Percentiles rank a stretch among this genome's conserved stretches.
phyloP scores from a whole-genome alignment of 2,329 filamentous ascomycete species.

The Sporothrix globosa region DNA sequence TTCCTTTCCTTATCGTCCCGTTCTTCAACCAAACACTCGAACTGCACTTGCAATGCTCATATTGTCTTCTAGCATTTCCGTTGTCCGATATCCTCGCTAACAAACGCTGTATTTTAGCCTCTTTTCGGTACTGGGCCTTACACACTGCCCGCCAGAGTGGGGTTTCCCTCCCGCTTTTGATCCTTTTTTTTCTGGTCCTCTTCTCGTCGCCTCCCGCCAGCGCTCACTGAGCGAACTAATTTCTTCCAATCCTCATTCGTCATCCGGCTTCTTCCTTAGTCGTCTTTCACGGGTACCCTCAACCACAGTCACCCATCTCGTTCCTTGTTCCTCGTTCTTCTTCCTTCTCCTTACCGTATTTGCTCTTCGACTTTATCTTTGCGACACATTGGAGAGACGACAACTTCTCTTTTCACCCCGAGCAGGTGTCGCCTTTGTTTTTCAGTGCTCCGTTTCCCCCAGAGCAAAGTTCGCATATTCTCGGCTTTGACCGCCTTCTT shows the following conservation, averaged over 20 bases:
- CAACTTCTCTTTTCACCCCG: constrained; percentile 19
- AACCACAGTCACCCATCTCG: constrained; percentile 9
- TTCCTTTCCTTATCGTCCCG: too few species aligned
- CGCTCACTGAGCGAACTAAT: constrained; percentile 24
- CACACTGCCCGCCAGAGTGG: constrained; percentile 20
- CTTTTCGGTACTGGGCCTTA: constrained; percentile 19
- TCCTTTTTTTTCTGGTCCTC: constrained; percentile 4
- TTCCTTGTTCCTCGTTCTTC: constrained; percentile 7
- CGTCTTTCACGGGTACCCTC: constrained; percentile 20
- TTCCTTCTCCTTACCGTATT: background rate
- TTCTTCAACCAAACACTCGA: background rate
- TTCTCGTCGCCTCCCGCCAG: constrained; percentile 25
- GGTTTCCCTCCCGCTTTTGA: constrained; percentile 16
- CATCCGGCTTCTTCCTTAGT: constrained; percentile 34
- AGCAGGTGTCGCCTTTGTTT: constrained; percentile 22
- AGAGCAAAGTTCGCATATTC: constrained; percentile 31
- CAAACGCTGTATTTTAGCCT: constrained; percentile 21
- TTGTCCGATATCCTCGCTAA: background rate
- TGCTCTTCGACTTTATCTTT: constrained; percentile 14
- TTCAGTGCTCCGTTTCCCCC: background rate
- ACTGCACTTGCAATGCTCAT: too few species aligned
- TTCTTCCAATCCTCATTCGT: constrained; percentile 32
- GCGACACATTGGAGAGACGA: constrained; percentile 12
- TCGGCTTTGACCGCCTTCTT: constrained; percentile 37
- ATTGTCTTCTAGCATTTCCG: background rate